Percentiles rank a stretch among this genome's conserved stretches.
These are phyloP conservation scores for Gossypium mustelinum DNA, from an alignment of 345 rosid species.

Conservation along the genomic window DNA sequence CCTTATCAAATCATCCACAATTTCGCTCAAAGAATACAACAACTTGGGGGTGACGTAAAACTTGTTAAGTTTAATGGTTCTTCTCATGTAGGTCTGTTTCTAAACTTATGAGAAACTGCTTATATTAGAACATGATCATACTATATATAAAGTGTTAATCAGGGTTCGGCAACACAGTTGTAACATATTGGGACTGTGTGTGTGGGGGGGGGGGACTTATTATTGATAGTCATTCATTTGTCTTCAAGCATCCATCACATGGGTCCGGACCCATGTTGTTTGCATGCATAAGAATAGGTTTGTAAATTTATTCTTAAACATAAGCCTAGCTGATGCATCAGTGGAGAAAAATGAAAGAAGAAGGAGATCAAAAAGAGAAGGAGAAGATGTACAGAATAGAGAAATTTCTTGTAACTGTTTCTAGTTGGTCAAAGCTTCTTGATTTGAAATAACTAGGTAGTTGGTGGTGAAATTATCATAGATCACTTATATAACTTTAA, in stretches of 20 bases:
- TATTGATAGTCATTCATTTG: background rate
- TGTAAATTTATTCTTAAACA: background rate
- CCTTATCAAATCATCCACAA: slow-evolving; percentile 65
- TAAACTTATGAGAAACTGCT: slow-evolving; percentile 6
- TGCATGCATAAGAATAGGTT: background rate
- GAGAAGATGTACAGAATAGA: background rate
- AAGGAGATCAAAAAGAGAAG: background rate
- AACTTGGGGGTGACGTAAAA: slow-evolving; percentile 80
- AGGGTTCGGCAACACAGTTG: background rate
- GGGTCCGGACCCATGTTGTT: background rate
- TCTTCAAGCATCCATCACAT: background rate
- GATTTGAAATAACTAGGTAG: too few relatives aligned
- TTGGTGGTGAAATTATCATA: background rate
- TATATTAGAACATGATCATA: background rate
- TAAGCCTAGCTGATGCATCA: background rate
- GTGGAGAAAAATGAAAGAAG: background rate
- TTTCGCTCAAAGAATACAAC: slow-evolving; percentile 61
- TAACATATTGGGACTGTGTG: background rate
- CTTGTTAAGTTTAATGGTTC: slow-evolving; percentile 71
- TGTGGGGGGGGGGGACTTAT: too few relatives aligned
- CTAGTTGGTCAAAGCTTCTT: too few relatives aligned
- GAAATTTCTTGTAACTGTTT: background rate
- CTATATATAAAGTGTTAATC: background rate
- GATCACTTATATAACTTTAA: background rate
- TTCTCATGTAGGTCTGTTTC: slow-evolving; percentile 82